Percentiles rank a stretch among this genome's conserved stretches.
Conservation (phyloP, 2,329 filamentous ascomycete genomes). For the Alternaria metachromatica region DNA sequence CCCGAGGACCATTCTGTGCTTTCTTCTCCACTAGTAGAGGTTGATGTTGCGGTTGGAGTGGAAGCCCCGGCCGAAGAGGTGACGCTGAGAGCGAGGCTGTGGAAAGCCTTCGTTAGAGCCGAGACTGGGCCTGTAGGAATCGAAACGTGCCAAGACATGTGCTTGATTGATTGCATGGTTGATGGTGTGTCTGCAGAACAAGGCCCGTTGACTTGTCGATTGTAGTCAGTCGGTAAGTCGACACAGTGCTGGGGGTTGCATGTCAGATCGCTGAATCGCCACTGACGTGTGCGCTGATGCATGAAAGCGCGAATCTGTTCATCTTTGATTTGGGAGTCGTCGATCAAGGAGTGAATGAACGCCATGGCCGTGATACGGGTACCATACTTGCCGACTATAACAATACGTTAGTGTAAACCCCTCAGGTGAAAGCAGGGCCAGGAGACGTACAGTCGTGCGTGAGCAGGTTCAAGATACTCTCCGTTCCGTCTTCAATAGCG, state of each 20-base stretch:
- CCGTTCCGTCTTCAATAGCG: slow-evolving; percentile 71
- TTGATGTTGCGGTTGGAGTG: neutral
- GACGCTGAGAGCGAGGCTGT: slow-evolving; percentile 8
- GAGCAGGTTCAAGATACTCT: slow-evolving; percentile 65
- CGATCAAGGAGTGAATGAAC: slow-evolving; percentile 30
- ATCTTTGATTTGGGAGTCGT: slow-evolving; percentile 32
- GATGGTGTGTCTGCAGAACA: neutral
- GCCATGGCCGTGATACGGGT: slow-evolving; percentile 42
- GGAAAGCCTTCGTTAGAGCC: slow-evolving; percentile 12
- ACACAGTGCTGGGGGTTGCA: slow-evolving; percentile 28
- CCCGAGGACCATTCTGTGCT: slow-evolving; percentile 16
- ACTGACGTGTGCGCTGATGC: slow-evolving; percentile 40
- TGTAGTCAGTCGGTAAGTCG: slow-evolving; percentile 31
- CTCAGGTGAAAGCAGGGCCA: neutral
- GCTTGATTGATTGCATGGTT: neutral
- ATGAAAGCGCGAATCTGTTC: slow-evolving; percentile 38
- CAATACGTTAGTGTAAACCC: slow-evolving; percentile 8
- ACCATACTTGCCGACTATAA: slow-evolving; percentile 33
- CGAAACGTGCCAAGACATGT: slow-evolving; percentile 24
- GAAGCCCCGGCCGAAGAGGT: neutral
- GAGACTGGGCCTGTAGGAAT: slow-evolving; percentile 1
- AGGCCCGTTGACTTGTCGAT: neutral
- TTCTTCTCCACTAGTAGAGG: neutral
- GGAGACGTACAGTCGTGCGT: slow-evolving; percentile 59
- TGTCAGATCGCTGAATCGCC: slow-evolving; percentile 31